A percentile compares a stretch with the other conserved stretches of the same genome.
Evolutionary conservation across 1,284 basidiomycete species (phyloP).

Genomic region (Stereum hirsutum): DNA sequence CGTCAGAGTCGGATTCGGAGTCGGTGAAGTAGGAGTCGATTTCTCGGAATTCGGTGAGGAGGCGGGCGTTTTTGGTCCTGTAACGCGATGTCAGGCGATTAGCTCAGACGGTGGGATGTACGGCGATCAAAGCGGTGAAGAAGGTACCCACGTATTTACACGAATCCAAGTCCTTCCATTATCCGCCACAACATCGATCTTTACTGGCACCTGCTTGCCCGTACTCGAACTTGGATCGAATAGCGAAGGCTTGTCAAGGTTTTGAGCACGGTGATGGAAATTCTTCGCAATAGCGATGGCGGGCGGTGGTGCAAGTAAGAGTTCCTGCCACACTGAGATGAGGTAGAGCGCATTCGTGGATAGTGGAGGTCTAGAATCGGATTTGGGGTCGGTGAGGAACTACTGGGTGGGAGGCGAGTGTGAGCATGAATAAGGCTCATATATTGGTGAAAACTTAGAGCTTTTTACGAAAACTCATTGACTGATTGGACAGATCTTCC

Average conservation of each 20-base stretch:
- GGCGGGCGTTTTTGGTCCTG: conserved; percentile 69
- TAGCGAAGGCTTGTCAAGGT: conserved; percentile 5
- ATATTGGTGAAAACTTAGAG: too few species aligned
- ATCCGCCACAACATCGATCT: conserved; percentile 74
- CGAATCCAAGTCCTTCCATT: conserved; percentile 70
- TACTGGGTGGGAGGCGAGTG: conserved; percentile 49
- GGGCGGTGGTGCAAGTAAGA: conserved; percentile 48
- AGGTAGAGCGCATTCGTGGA: conserved; percentile 74
- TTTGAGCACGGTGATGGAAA: conserved; percentile 17
- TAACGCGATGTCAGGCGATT: background rate
- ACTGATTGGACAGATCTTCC: too few species aligned
- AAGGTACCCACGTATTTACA: conserved; percentile 71
- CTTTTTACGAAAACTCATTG: too few species aligned
- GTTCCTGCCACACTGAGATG: conserved; percentile 69
- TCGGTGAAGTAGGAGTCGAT: conserved; percentile 74
- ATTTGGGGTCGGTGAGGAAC: conserved; percentile 44
- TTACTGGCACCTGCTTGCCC: conserved; percentile 30
- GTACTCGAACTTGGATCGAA: conserved; percentile 8
- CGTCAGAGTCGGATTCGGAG: conserved; percentile 33
- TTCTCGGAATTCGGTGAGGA: conserved; percentile 72
- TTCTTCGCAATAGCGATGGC: conserved; percentile 52
- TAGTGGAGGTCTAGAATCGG: conserved; percentile 32
- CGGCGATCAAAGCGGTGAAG: background rate
- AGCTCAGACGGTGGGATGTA: too few species aligned
- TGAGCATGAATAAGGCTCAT: too few species aligned